These are phyloP conservation scores for Oryza longistaminata DNA, from an alignment of 176 grass and related monocot genomes.

Conservation along the genomic window DNA sequence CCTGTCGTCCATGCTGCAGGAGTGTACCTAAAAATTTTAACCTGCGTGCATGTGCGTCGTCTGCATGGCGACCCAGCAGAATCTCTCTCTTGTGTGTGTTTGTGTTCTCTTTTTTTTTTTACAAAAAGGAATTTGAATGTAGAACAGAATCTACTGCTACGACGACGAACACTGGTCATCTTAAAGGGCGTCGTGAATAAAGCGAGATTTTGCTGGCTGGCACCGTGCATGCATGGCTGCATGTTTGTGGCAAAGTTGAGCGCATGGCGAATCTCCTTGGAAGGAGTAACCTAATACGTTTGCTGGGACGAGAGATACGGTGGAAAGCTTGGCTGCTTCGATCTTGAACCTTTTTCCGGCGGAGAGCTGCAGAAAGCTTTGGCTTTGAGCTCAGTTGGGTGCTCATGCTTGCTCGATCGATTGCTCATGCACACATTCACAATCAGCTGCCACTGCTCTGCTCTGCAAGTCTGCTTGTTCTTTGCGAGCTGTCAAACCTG, in stretches of 20 bases:
- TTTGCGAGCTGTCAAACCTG: background rate
- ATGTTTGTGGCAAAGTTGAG: background rate
- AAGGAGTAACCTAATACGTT: background rate
- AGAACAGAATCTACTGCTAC: too few species aligned
- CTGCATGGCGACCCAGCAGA: background rate
- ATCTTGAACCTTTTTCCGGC: background rate
- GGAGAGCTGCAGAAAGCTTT: background rate
- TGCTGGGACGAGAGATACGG: background rate
- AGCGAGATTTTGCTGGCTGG: background rate
- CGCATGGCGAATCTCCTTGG: slow-evolving; percentile 28
- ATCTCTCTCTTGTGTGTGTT: background rate
- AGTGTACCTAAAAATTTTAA: background rate
- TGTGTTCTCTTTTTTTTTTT: background rate
- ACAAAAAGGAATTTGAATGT: background rate
- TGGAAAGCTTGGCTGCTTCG: slow-evolving; percentile 24
- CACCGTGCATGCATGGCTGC: background rate
- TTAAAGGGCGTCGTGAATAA: slow-evolving; percentile 34
- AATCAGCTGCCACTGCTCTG: background rate
- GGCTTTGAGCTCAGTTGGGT: background rate
- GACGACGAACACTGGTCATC: background rate
- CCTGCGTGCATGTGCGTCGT: background rate
- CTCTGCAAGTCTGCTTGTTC: background rate
- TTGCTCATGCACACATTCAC: background rate
- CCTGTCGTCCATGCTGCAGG: background rate
- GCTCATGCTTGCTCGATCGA: background rate